These are phyloP conservation scores for Orychophragmus violaceus DNA, from an alignment of 345 rosid genomes.

Conservation along the genomic window DNA sequence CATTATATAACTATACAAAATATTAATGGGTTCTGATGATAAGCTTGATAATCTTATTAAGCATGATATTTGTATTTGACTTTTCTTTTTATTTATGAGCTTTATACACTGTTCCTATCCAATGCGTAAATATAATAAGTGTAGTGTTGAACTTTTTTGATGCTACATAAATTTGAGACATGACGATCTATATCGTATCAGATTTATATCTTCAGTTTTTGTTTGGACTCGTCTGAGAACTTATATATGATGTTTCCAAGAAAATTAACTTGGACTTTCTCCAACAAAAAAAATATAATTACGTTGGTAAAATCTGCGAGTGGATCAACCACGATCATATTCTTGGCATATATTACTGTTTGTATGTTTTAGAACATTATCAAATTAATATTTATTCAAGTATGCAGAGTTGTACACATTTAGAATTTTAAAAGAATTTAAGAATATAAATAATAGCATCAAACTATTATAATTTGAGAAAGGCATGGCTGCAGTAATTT, in stretches of 20 bases:
- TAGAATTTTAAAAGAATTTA: neutral
- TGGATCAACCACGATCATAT: neutral
- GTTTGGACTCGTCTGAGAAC: neutral
- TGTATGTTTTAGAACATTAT: neutral
- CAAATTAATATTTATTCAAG: neutral
- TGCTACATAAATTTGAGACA: slow-evolving; percentile 13
- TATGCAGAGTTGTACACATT: neutral
- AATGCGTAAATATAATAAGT: slow-evolving; percentile 16
- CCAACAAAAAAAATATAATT: too few relatives aligned
- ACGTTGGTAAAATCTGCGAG: neutral
- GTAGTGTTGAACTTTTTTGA: neutral
- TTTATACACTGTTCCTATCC: slow-evolving; percentile 13
- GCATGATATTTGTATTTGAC: slow-evolving; percentile 15
- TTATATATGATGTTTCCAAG: slow-evolving; percentile 18
- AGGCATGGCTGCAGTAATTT: neutral
- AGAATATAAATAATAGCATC: neutral
- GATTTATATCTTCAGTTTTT: neutral
- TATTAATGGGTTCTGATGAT: neutral
- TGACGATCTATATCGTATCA: slow-evolving; percentile 22
- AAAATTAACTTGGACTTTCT: too few relatives aligned
- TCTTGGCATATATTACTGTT: neutral
- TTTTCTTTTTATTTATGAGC: neutral
- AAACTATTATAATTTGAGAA: neutral
- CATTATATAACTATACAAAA: neutral
- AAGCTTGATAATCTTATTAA: neutral